phyloP scores from a whole-genome alignment of 306 rosid genomes.

The Medicago arabica region DNA sequence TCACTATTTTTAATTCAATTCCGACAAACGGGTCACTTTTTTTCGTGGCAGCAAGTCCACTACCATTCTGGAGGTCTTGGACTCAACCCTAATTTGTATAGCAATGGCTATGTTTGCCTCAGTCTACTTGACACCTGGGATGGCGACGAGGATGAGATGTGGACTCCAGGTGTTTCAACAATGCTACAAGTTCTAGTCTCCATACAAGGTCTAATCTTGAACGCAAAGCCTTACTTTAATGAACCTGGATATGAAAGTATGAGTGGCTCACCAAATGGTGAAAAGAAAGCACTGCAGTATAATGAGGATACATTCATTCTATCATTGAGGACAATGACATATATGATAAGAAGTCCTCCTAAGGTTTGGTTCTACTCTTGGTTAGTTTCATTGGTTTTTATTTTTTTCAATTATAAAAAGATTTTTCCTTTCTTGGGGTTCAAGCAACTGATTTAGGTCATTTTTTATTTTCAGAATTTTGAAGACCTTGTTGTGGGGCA shows the following conservation, averaged over 20 bases:
- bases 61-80: conserved; percentile 91
- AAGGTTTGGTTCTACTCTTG: conserved; percentile 63
- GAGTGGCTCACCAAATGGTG: conserved; percentile 62
- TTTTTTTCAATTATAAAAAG: no score
- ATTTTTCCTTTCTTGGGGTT: neutral
- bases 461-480: conserved; percentile 65
- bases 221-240: conserved; percentile 82
- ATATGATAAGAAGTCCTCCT: conserved; percentile 73
- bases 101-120: conserved; percentile 90
- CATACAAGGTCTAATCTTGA: conserved; percentile 87
- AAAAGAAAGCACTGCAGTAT: conserved; percentile 58
- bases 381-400: conserved; percentile 14
- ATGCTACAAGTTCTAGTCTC: conserved; percentile 92
- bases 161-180: conserved; percentile 83
- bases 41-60: conserved; percentile 64
- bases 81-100: conserved; percentile 85
- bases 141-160: conserved; percentile 74
- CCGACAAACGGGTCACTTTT: conserved; percentile 34
- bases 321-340: conserved; percentile 81
- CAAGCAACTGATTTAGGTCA: conserved; percentile 19
- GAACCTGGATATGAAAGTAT: conserved; percentile 76
- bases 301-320: conserved; percentile 70
- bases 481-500: conserved; percentile 80
- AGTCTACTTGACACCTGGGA: conserved; percentile 92
- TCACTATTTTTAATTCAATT: conserved; percentile 24